Evolutionary conservation across 1,139 yeast genomes (phyloP).

Genomic region (Entelexis paramagnoliae): DNA sequence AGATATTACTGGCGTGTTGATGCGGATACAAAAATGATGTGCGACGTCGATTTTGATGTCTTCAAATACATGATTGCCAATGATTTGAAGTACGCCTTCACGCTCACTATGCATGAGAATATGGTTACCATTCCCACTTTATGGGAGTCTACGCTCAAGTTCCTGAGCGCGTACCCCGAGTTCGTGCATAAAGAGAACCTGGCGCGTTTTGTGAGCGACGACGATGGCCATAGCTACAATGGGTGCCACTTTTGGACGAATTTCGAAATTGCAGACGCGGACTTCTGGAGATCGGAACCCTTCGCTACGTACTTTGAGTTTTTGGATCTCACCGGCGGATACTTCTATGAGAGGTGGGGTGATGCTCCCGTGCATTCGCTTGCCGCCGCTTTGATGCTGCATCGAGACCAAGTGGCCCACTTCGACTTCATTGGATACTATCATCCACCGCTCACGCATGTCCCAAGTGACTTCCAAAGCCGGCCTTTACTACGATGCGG

Average conservation of each 20-base stretch:
- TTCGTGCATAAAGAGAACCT: constrained; percentile 52
- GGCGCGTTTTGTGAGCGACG: constrained; percentile 54
- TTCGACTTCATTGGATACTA: constrained; percentile 75
- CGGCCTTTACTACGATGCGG: constrained; percentile 34
- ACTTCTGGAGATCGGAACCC: constrained; percentile 59
- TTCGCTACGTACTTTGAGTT: constrained; percentile 57
- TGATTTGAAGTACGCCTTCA: constrained; percentile 63
- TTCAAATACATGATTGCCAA: constrained; percentile 73
- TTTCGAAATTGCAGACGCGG: constrained; percentile 67
- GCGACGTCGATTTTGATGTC: constrained; percentile 74
- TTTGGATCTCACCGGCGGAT: constrained; percentile 63
- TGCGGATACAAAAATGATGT: constrained; percentile 66
- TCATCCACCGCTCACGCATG: constrained; percentile 43
- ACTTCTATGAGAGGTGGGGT: constrained; percentile 84
- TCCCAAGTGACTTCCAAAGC: constrained; percentile 24
- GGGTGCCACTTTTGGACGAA: constrained; percentile 87
- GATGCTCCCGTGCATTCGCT: constrained; percentile 77
- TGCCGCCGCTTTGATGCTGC: constrained; percentile 57
- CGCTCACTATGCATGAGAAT: constrained; percentile 69
- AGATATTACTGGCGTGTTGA: constrained; percentile 94
- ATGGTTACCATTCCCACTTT: constrained; percentile 61
- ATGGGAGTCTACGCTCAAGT: constrained; percentile 60
- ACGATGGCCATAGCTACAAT: constrained; percentile 52
- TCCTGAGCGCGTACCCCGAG: constrained; percentile 52
- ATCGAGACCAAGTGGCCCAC: constrained; percentile 64